Evolutionary conservation across 176 grass and related monocot genomes (phyloP).

Genomic region (Paspalum vaginatum): DNA sequence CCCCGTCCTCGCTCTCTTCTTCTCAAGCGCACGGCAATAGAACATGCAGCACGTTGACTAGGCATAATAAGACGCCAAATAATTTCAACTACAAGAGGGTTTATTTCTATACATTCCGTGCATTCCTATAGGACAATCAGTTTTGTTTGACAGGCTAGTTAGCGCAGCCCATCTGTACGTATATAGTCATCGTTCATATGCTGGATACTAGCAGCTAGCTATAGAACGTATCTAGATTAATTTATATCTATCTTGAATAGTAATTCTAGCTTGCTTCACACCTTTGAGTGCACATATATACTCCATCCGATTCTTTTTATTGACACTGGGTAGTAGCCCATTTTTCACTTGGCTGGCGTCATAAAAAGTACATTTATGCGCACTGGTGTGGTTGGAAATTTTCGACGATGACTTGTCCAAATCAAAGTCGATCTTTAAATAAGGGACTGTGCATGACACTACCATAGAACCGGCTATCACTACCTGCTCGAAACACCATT

Average conservation of each 20-base stretch:
- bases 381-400: no score
- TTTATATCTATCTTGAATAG: background rate
- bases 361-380: no score
- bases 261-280: no score
- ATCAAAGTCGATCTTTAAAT: no score
- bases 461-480: no score
- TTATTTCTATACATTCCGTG: background rate
- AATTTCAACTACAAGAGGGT: background rate
- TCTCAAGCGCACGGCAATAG: slow-evolving; percentile 20
- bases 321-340: no score
- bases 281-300: no score
- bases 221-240: background rate
- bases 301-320: no score
- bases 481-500: no score
- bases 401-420: no score
- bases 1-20: background rate
- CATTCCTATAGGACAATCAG: background rate
- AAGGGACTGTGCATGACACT: no score
- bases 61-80: background rate
- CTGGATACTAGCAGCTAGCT: background rate
- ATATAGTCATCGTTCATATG: background rate
- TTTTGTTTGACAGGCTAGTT: slow-evolving; percentile 13
- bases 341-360: no score
- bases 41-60: slow-evolving; percentile 36
- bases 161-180: background rate